A percentile compares a stretch with the other conserved stretches of the same genome.
Evolutionary conservation across 164 flowering plant genomes (phyloP).

Genomic region (Berberis thunbergii): DNA sequence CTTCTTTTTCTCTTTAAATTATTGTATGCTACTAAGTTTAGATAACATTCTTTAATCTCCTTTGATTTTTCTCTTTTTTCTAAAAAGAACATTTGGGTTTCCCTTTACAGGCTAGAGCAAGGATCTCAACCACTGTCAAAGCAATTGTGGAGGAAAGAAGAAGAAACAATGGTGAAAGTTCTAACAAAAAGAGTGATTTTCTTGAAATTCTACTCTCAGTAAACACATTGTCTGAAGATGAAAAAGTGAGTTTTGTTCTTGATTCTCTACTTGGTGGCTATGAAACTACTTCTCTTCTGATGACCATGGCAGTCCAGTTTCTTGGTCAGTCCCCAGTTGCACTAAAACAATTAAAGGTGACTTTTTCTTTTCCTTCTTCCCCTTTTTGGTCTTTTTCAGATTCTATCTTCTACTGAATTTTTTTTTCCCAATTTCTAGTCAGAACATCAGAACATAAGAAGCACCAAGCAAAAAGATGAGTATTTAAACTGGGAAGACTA

Average conservation of each 20-base stretch:
- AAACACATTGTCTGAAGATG: slow-evolving; percentile 47
- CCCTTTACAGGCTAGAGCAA: slow-evolving; percentile 59
- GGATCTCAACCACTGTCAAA: slow-evolving; percentile 54
- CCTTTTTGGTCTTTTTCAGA: too few species aligned
- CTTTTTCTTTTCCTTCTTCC: background rate
- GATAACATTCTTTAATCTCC: background rate
- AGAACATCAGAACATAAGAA: slow-evolving; percentile 46
- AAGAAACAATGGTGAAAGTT: slow-evolving; percentile 17
- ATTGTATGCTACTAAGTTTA: background rate
- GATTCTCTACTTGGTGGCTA: slow-evolving; percentile 64
- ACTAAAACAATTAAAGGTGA: slow-evolving; percentile 43
- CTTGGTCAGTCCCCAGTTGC: slow-evolving; percentile 40
- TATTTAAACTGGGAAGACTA: slow-evolving; percentile 59
- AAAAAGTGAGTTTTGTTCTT: slow-evolving; percentile 61
- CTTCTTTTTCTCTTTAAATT: background rate
- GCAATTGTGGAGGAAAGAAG: slow-evolving; percentile 50
- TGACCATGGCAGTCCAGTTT: slow-evolving; percentile 49
- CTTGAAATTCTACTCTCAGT: slow-evolving; percentile 44
- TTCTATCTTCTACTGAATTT: too few species aligned
- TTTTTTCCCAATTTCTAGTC: slow-evolving; percentile 14
- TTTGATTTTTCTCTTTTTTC: background rate
- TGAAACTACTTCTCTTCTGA: slow-evolving; percentile 55
- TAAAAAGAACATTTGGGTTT: background rate
- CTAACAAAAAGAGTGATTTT: slow-evolving; percentile 32
- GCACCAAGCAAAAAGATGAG: slow-evolving; percentile 33